A percentile compares a stretch with the other conserved stretches of the same genome.
Evolutionary conservation across 1,139 yeast genomes (phyloP).

Genomic region (Sugiyamaella xylanicola): DNA sequence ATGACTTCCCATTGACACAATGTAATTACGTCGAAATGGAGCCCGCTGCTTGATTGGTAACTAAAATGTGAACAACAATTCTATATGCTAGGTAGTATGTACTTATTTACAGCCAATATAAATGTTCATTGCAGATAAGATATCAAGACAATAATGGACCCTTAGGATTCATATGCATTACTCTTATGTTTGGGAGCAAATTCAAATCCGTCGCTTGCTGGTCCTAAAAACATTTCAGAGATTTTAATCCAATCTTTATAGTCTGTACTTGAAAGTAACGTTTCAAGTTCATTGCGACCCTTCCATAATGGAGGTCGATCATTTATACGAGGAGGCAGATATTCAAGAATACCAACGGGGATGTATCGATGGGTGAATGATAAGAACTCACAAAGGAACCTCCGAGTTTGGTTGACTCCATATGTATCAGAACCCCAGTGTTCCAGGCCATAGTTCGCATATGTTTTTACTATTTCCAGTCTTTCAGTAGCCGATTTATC

Average conservation of each 20-base stretch:
- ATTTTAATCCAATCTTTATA: constrained; percentile 95
- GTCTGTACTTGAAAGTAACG: constrained; percentile 80
- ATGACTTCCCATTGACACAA: too few species aligned
- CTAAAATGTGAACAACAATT: too few species aligned
- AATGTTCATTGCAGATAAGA: too few species aligned
- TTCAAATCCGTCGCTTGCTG: constrained; percentile 69
- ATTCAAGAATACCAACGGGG: constrained; percentile 90
- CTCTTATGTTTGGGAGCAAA: constrained; percentile 95
- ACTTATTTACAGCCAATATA: too few species aligned
- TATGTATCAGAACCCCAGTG: constrained; percentile 99
- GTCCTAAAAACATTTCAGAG: constrained; percentile 94
- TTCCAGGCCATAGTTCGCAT: constrained; percentile 78
- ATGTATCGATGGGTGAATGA: constrained; percentile 93
- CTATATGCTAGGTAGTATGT: too few species aligned
- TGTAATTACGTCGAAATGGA: too few species aligned
- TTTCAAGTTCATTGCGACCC: constrained; percentile 94
- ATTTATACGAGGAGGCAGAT: constrained; percentile 83
- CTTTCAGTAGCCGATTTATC: constrained; percentile 92
- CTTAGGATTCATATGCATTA: constrained; percentile 59
- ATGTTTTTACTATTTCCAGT: constrained; percentile 68
- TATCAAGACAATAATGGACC: too few species aligned
- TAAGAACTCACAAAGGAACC: constrained; percentile 91
- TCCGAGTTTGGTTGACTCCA: constrained; percentile 84
- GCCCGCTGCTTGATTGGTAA: too few species aligned
- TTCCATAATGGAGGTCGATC: constrained; percentile 93